Evolutionary conservation across 164 flowering plant species (phyloP).

Genomic region (Vitis rotundifolia): DNA sequence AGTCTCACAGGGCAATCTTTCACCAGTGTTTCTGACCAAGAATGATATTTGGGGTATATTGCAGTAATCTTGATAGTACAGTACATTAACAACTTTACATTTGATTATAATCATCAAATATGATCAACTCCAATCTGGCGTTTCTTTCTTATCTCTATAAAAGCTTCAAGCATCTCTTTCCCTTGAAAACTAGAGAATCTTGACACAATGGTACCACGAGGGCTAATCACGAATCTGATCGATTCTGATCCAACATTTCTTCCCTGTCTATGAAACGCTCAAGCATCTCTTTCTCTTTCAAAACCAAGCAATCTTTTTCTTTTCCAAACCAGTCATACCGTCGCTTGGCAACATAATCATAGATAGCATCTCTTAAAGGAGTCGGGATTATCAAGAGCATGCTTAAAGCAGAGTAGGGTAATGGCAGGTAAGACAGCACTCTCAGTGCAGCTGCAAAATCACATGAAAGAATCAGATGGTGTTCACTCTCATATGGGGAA

Average conservation of each 20-base stretch:
- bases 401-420: constrained; percentile 76
- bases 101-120: not conserved
- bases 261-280: constrained; percentile 86
- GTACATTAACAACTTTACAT: not conserved
- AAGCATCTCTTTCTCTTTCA: constrained; percentile 70
- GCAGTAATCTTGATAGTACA: not conserved
- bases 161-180: no score
- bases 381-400: constrained; percentile 55
- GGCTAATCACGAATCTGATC: constrained; percentile 17
- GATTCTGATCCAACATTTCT: constrained; percentile 44
- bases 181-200: not conserved
- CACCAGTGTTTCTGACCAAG: no score
- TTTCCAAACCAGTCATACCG: constrained; percentile 89
- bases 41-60: no score
- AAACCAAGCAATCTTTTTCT: constrained; percentile 64
- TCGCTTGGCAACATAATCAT: constrained; percentile 71
- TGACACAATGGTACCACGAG: not conserved
- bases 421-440: constrained; percentile 79
- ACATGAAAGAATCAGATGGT: not conserved
- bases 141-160: no score
- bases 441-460: constrained; percentile 81
- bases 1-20: no score
- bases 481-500: no score
- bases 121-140: no score
- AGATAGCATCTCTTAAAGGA: constrained; percentile 75